Evolutionary conservation across 768 basidiomycete species (phyloP), one percentile per base, ranked within the genome.

Genomic region (Lactarius hengduanensis): DNA sequence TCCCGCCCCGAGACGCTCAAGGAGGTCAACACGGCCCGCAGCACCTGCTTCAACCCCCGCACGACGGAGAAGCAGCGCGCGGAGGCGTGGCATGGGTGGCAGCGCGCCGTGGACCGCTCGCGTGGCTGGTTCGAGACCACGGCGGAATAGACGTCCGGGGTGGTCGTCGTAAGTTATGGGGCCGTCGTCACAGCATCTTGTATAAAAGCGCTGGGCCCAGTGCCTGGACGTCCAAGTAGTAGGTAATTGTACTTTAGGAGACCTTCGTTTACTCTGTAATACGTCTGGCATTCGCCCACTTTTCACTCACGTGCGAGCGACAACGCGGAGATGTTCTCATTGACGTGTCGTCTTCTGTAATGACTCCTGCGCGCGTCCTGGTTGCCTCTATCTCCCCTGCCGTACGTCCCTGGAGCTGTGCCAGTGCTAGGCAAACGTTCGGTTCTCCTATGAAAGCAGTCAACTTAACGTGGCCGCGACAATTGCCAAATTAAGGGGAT

Each of bases 11-110:
- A 92, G 75, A 92, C 95, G 22, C 82, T 99, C 15, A 76, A 78
- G 11, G 84, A 91, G 70, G 95, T 98, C 45, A 98, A 98, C 74
- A 92, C 91, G 43, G 87, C 88, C 56, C 93, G 93, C 9, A 92
- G 82, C 71, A 82, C 78, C 54, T 80, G 81, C 38, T 99, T 99
- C 73, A 76, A 73, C 45, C 89, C 96, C 0, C 72, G 73, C 26
- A 72, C 88, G 59, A 73, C 77, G 1, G 83, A 84, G 65, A 77
- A 77, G 40, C 81, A 84, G 71, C 81, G 92, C 53, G 76, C 85
- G 71, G 83, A 80, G 76, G 85, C 82, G 72, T 94, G 92, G 86
- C 76, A 78, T 55, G 86, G 86, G 3, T 99, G 97, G 97, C 85
- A 94, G 75, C 84, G 86, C 62, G 97, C 97, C 0, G 88, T 98